Base-by-base conservation (phyloP, 805 yeast species). In the Kodamaea sagamina region DNA sequence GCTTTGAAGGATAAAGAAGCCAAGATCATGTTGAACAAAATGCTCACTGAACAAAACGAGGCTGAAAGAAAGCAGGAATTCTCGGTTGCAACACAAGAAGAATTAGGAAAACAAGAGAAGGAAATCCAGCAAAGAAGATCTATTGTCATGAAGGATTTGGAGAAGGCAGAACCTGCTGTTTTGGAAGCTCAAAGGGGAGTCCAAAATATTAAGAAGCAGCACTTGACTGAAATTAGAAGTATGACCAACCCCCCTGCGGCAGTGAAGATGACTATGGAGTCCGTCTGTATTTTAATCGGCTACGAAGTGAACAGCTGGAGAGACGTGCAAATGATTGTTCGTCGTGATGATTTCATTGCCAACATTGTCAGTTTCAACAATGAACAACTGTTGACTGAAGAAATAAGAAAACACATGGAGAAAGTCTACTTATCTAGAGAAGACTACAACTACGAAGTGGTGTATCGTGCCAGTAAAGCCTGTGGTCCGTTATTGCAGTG, bases 161-260 rank as follows among this genome's bases (percentile, higher is more conserved):
- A 77, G 11, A 65, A 71, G 4, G 95, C 90, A 0, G 93, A 89
- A 55, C 97, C 97, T 0, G 84, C 93, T 0, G 84, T 90, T 5
- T 43, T 77, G 2, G 95, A 85, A 49, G 98, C 98, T 0, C 86
- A 85, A 54, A 69, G 77, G 47, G 95, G 96, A 11, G 98, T 92
- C n/a, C 85, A 86, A 51, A 86, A 88, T 53, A 92, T 92, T 48
- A 89, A 89, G 62, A 92, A 92, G 59, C 95, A 87, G 47, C 97
- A 92, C 56, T 69, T 92, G 32, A 86, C 95, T 1, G 98, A 92
- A 62, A 68, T 92, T 21, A 70, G 96, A 55, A 83, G 96, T 10
- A 86, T 92, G 95, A 65, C 78, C 5, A 88, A 88, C 47, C 98
- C 98, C 0, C 98, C 98, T 0, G 84, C 80, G 6, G 83, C 93